phyloP scores from a whole-genome alignment of 768 basidiomycete genomes.

The Pleurotus djamor region DNA sequence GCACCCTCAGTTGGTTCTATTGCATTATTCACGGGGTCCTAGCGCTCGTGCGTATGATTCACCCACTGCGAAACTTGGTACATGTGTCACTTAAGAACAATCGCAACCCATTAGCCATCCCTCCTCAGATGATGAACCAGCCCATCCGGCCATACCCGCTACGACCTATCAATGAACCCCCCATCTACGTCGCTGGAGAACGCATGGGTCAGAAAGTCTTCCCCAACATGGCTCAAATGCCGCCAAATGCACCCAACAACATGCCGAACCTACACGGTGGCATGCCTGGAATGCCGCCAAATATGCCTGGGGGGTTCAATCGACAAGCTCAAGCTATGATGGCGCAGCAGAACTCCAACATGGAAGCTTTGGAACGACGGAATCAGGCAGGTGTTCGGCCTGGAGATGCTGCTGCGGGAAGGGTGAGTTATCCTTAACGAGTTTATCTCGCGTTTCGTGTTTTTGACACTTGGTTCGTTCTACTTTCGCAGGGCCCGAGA shows the following conservation, averaged over 20 bases:
- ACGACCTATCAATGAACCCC: constrained; percentile 60
- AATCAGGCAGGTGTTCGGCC: constrained; percentile 48
- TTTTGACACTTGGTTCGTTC: neutral
- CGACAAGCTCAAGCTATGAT: constrained; percentile 61
- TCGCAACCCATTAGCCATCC: constrained; percentile 42
- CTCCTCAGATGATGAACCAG: constrained; percentile 53
- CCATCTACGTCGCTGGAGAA: constrained; percentile 71
- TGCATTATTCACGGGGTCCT: constrained; percentile 74
- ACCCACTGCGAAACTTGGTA: neutral
- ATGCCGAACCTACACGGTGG: constrained; percentile 19
- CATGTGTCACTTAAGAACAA: constrained; percentile 8
- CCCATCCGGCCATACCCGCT: constrained; percentile 75
- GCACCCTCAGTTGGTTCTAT: constrained; percentile 67
- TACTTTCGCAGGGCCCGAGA: constrained; percentile 13
- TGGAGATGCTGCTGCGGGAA: constrained; percentile 37
- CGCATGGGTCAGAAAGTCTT: constrained; percentile 69
- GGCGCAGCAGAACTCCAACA: constrained; percentile 67
- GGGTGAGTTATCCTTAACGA: too few species aligned
- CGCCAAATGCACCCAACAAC: constrained; percentile 21
- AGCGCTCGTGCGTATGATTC: constrained; percentile 48
- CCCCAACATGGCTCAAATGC: constrained; percentile 24
- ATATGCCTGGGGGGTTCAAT: constrained; percentile 32
- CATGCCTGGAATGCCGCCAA: constrained; percentile 25
- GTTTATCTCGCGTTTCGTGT: too few species aligned
- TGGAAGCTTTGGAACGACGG: constrained; percentile 70